These are phyloP conservation scores for Rusavskia elegans DNA, from an alignment of 495 filamentous ascomycete species.

Conservation along the genomic window DNA sequence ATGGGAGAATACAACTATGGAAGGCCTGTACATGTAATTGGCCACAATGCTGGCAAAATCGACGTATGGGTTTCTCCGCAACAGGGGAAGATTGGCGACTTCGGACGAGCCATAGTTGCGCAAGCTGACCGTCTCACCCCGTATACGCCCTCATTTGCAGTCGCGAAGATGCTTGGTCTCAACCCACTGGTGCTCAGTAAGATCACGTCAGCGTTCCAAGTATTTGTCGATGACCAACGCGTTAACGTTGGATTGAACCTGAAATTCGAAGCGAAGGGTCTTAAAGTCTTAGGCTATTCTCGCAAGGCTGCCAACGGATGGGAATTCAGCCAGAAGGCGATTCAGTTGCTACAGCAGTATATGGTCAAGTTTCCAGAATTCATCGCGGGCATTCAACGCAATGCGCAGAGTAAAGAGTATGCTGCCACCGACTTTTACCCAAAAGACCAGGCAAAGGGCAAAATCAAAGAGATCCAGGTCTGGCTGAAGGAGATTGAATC, in stretches of 20 bases:
- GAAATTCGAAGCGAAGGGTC: conserved; percentile 89
- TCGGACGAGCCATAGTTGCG: conserved; percentile 54
- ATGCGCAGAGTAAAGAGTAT: conserved; percentile 58
- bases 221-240: conserved; percentile 57
- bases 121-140: conserved; percentile 48
- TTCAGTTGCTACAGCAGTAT: conserved; percentile 66
- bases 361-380: conserved; percentile 93
- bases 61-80: conserved; percentile 57
- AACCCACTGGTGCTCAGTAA: conserved; percentile 84
- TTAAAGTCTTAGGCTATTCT: conserved; percentile 93
- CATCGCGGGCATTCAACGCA: conserved; percentile 67
- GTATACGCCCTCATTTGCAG: conserved; percentile 73
- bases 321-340: conserved; percentile 84
- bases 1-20: conserved; percentile 93
- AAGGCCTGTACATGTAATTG: conserved; percentile 67
- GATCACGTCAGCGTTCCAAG: conserved; percentile 83
- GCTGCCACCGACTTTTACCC: conserved; percentile 77
- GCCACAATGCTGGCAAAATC: conserved; percentile 55
- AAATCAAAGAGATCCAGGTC: conserved; percentile 72
- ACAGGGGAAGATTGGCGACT: conserved; percentile 60
- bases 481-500: conserved; percentile 87
- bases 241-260: conserved; percentile 89
- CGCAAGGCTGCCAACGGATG: conserved; percentile 70
- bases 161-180: conserved; percentile 65
- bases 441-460: conserved; percentile 41